Percentiles rank a stretch among this genome's conserved stretches.
Evolutionary conservation across 495 filamentous ascomycete species (phyloP).

Genomic region (Penicillium paxilli): DNA sequence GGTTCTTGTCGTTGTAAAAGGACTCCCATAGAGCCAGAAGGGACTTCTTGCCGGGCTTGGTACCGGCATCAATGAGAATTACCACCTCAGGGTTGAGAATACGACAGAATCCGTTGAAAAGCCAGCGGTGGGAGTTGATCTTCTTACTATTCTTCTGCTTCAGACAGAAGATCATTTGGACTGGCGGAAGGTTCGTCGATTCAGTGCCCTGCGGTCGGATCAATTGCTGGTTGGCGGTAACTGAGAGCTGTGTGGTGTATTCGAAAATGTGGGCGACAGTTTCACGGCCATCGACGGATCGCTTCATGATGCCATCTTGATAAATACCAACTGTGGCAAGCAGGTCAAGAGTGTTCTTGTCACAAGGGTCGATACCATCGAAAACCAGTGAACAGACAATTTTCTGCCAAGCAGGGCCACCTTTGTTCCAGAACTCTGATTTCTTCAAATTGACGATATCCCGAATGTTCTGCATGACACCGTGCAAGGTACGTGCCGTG

Average conservation of each 20-base stretch:
- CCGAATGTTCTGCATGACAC: conserved; percentile 97
- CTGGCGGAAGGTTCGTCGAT: conserved; percentile 82
- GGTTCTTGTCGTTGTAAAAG: conserved; percentile 98
- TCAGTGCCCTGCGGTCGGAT: conserved; percentile 85
- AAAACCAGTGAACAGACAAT: conserved; percentile 95
- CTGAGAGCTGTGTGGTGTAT: conserved; percentile 98
- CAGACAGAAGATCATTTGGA: conserved; percentile 98
- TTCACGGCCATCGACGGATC: conserved; percentile 92
- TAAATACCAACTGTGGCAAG: conserved; percentile 93
- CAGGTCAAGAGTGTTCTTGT: conserved; percentile 93
- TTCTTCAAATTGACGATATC: conserved; percentile 98
- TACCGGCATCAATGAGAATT: conserved; percentile 94
- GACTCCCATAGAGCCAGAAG: conserved; percentile 93
- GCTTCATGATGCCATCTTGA: conserved; percentile 98
- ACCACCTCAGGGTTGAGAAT: conserved; percentile 96
- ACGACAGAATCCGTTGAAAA: conserved; percentile 95
- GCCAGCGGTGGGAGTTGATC: conserved; percentile 98
- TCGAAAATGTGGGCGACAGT: conserved; percentile 97
- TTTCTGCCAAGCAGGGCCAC: conserved; percentile 98
- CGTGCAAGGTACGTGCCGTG: conserved; percentile 88
- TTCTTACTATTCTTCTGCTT: conserved; percentile 99
- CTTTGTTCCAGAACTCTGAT: conserved; percentile 99
- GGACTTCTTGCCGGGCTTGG: conserved; percentile 89
- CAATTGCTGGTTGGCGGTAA: conserved; percentile 91
- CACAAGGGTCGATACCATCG: conserved; percentile 95